phyloP scores from a whole-genome alignment of 2,329 filamentous ascomycete genomes.

The Talaromyces sp. region DNA sequence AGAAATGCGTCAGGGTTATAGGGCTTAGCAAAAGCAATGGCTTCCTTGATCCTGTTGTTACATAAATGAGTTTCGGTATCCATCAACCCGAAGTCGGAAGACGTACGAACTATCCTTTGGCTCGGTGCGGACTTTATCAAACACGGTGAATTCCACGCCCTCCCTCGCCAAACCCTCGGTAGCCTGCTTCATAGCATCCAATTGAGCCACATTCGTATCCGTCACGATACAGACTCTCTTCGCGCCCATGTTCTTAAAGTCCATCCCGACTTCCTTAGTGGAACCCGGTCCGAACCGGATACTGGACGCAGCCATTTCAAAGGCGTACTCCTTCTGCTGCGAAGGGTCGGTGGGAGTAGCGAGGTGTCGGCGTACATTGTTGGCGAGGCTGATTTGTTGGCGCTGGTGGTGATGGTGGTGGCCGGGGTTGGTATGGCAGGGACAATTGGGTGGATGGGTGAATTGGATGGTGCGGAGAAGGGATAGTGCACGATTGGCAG shows the following conservation, averaged over 20 bases:
- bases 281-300: slow-evolving; percentile 92
- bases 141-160: slow-evolving; percentile 77
- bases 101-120: slow-evolving; percentile 88
- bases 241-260: slow-evolving; percentile 85
- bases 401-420: slow-evolving; percentile 65
- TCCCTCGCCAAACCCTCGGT: slow-evolving; percentile 74
- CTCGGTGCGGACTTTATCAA: slow-evolving; percentile 76
- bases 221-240: slow-evolving; percentile 90
- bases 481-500: slow-evolving; percentile 50
- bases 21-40: slow-evolving; percentile 80
- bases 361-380: slow-evolving; percentile 58
- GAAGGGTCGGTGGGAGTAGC: slow-evolving; percentile 73
- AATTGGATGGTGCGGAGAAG: slow-evolving; percentile 87
- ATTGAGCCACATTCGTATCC: slow-evolving; percentile 72
- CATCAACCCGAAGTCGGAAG: neutral
- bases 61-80: slow-evolving; percentile 6
- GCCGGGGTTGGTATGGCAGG: slow-evolving; percentile 85
- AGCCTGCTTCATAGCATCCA: slow-evolving; percentile 88
- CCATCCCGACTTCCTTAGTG: slow-evolving; percentile 97
- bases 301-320: slow-evolving; percentile 94
- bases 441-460: slow-evolving; percentile 80
- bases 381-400: slow-evolving; percentile 47
- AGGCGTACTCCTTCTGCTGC: slow-evolving; percentile 90
- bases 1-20: slow-evolving; percentile 84
- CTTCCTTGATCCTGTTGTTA: slow-evolving; percentile 68